Conservation (phyloP, 2,329 filamentous ascomycete genomes). For the Epichloe sylvatica region DNA sequence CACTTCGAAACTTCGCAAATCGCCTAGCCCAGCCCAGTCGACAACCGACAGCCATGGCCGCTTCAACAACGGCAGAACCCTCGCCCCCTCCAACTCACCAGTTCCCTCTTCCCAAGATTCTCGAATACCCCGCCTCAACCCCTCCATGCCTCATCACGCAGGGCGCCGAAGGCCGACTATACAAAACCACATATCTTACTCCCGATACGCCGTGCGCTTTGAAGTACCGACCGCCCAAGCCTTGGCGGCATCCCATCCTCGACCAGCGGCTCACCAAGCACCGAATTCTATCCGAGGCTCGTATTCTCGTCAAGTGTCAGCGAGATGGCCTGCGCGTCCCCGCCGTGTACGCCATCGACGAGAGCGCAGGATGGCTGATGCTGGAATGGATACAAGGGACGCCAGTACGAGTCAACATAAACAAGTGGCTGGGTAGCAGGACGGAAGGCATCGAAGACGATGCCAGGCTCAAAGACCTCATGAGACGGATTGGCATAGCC, state of each 20-base stretch:
- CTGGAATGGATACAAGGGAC: slow-evolving; percentile 73
- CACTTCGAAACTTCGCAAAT: neutral
- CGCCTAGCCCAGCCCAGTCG: neutral
- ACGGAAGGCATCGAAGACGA: slow-evolving; percentile 27
- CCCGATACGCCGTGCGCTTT: slow-evolving; percentile 58
- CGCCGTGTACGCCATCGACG: slow-evolving; percentile 57
- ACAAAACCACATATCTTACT: slow-evolving; percentile 67
- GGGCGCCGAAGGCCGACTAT: slow-evolving; percentile 90
- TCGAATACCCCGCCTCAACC: slow-evolving; percentile 45
- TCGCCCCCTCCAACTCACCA: slow-evolving; percentile 12
- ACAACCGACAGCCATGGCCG: slow-evolving; percentile 2
- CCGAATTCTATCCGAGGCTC: slow-evolving; percentile 76
- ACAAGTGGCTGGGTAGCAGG: slow-evolving; percentile 48
- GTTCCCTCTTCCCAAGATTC: slow-evolving; percentile 48
- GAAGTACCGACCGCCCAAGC: slow-evolving; percentile 83
- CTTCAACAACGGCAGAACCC: neutral
- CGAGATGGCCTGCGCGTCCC: slow-evolving; percentile 73
- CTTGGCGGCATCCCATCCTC: slow-evolving; percentile 80
- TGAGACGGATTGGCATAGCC: slow-evolving; percentile 55
- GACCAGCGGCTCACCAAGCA: slow-evolving; percentile 77
- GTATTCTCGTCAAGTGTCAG: slow-evolving; percentile 66
- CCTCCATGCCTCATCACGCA: slow-evolving; percentile 65
- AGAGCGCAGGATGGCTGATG: slow-evolving; percentile 56
- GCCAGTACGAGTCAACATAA: slow-evolving; percentile 56
- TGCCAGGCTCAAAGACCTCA: slow-evolving; percentile 42